Conservation (phyloP, 192 early-diverging fungal genomes). For the Haplosporangium gracile region DNA sequence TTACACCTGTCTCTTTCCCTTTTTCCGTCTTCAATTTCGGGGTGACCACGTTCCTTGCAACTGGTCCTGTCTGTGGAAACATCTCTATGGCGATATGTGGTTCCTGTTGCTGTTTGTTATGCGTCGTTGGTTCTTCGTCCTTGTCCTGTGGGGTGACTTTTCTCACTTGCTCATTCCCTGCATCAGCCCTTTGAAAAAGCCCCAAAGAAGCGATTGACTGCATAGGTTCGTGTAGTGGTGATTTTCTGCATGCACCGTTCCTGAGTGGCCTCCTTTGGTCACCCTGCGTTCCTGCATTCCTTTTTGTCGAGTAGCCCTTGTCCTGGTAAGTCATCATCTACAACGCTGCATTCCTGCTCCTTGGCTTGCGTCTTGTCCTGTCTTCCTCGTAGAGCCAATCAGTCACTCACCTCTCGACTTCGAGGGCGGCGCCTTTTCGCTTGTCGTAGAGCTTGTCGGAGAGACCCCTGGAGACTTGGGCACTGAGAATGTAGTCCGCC, state of each 20-base stretch:
- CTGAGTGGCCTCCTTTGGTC: no score
- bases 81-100: not conserved
- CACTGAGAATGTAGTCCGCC: slow-evolving; percentile 57
- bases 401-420: slow-evolving; percentile 82
- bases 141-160: no score
- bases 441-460: slow-evolving; percentile 95
- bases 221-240: no score
- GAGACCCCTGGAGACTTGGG: slow-evolving; percentile 80
- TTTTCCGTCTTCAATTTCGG: not conserved
- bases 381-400: not conserved
- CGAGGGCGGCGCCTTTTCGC: slow-evolving; percentile 91
- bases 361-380: not conserved
- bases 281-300: no score
- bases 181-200: no score
- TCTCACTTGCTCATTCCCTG: no score
- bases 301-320: no score
- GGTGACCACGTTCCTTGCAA: not conserved
- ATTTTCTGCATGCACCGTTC: no score
- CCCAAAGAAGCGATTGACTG: no score
- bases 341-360: not conserved
- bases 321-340: no score
- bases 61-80: not conserved
- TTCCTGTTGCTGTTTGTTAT: not conserved
- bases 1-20: not conserved
- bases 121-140: no score